These are phyloP conservation scores for Exophiala phaeomuriformis DNA, from an alignment of 2,329 filamentous ascomycete species.

Conservation along the genomic window DNA sequence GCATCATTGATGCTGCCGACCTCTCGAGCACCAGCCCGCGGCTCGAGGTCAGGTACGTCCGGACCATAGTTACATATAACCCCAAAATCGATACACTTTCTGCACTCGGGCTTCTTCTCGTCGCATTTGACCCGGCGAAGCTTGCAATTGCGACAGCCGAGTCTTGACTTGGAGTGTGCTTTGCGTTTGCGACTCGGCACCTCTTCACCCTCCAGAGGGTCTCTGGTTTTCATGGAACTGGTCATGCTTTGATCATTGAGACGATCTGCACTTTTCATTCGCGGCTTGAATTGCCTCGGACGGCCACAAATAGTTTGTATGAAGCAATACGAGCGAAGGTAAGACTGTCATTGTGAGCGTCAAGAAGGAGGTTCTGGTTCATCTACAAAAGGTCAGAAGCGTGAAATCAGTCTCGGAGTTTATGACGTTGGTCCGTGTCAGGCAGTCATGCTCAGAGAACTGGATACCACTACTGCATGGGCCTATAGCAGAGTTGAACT, in stretches of 20 bases:
- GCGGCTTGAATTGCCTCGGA: too few species aligned
- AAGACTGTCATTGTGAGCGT: too few species aligned
- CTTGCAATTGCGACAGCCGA: constrained; percentile 48
- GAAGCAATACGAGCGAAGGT: too few species aligned
- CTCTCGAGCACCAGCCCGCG: constrained; percentile 23
- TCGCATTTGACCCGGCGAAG: constrained; percentile 48
- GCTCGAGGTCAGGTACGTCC: constrained; percentile 30
- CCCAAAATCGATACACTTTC: constrained; percentile 39
- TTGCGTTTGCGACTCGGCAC: constrained; percentile 8
- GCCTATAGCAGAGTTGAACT: not conserved
- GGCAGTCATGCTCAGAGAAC: too few species aligned
- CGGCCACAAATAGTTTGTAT: too few species aligned
- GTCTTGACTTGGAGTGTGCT: constrained; percentile 36
- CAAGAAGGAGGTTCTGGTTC: too few species aligned
- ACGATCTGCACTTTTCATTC: not conserved
- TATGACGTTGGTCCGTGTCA: too few species aligned
- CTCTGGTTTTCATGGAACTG: not conserved
- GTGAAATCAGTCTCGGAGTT: too few species aligned
- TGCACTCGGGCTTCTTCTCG: constrained; percentile 41
- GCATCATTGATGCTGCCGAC: not conserved
- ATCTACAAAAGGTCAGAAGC: too few species aligned
- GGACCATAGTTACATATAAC: constrained; percentile 40
- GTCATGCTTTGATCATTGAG: not conserved
- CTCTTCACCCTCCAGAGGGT: not conserved
- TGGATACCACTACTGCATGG: too few species aligned